A percentile compares a stretch with the other conserved stretches of the same genome.
These are phyloP conservation scores for Eutypa lata DNA, from an alignment of 2,329 filamentous ascomycete species.

Conservation along the genomic window DNA sequence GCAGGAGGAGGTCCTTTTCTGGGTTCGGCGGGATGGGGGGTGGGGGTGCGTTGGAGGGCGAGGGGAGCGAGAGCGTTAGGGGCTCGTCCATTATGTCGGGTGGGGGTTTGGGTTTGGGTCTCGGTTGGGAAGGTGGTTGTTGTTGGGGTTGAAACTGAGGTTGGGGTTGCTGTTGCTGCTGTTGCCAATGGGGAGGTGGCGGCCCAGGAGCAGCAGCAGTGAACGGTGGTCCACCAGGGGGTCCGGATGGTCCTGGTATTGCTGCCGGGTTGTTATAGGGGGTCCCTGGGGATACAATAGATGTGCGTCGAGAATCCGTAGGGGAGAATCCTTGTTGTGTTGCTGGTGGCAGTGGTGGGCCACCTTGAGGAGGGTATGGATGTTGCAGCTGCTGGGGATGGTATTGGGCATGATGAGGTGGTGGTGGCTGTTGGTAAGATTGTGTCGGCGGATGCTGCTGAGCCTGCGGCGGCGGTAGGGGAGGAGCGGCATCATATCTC, in stretches of 20 bases:
- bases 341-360: conserved; percentile 7
- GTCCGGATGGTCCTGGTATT: not conserved
- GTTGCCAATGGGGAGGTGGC: conserved; percentile 25
- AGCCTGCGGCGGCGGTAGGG: conserved; percentile 27
- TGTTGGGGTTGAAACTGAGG: conserved; percentile 23
- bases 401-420: conserved; percentile 23
- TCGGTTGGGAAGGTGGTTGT: conserved; percentile 28
- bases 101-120: conserved; percentile 39
- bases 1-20: conserved; percentile 84
- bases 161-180: conserved; percentile 14
- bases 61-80: conserved; percentile 47
- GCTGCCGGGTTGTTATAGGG: conserved; percentile 13
- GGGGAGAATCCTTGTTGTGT: not conserved
- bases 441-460: conserved; percentile 21
- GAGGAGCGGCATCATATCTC: conserved; percentile 31
- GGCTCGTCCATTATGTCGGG: conserved; percentile 58
- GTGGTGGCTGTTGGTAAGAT: conserved; percentile 17
- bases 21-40: conserved; percentile 94
- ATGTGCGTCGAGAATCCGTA: conserved; percentile 15
- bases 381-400: conserved; percentile 22
- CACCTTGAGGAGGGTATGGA: conserved; percentile 19
- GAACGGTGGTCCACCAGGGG: conserved; percentile 9
- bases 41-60: conserved; percentile 53
- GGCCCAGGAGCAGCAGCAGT: conserved; percentile 13
- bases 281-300: conserved; percentile 12